These are phyloP conservation scores for Pestalotiopsis sp. DNA, from an alignment of 2,329 filamentous ascomycete species.

Conservation along the genomic window DNA sequence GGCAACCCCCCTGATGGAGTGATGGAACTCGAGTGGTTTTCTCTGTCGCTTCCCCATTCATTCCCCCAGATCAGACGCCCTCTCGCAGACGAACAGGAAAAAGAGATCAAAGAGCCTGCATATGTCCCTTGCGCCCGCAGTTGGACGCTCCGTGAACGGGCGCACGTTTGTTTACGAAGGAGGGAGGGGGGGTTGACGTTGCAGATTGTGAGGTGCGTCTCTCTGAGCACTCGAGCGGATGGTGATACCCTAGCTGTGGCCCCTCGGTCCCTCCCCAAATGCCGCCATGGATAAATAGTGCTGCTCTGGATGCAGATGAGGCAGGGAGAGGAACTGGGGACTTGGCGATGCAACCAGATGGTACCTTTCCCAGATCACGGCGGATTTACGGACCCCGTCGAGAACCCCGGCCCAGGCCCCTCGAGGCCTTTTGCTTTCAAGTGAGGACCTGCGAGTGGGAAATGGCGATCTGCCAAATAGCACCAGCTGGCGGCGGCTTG, in stretches of 20 bases:
- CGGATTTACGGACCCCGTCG: not conserved
- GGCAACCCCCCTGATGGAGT: not conserved
- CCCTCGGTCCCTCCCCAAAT: not conserved
- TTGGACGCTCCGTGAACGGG: not conserved
- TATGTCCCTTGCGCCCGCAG: not conserved
- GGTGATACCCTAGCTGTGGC: not conserved
- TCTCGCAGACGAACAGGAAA: not conserved
- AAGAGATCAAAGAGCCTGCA: not conserved
- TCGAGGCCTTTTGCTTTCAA: not conserved
- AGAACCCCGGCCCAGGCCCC: not conserved
- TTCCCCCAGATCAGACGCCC: not conserved
- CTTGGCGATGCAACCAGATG: not conserved
- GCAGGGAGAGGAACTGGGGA: not conserved
- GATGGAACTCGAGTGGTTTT: not conserved
- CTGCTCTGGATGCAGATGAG: not conserved
- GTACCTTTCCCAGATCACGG: not conserved
- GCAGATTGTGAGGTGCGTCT: conserved; percentile 13
- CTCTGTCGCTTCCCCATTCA: not conserved
- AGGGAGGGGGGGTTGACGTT: not conserved
- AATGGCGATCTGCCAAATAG: not conserved
- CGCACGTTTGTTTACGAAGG: not conserved
- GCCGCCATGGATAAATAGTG: not conserved
- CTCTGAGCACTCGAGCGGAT: not conserved
- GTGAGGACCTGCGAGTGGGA: not conserved
- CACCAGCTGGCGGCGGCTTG: not conserved